A percentile compares a stretch with the other conserved stretches of the same genome.
phyloP scores from a whole-genome alignment of 768 basidiomycete genomes.

The Podaxis sp. region DNA sequence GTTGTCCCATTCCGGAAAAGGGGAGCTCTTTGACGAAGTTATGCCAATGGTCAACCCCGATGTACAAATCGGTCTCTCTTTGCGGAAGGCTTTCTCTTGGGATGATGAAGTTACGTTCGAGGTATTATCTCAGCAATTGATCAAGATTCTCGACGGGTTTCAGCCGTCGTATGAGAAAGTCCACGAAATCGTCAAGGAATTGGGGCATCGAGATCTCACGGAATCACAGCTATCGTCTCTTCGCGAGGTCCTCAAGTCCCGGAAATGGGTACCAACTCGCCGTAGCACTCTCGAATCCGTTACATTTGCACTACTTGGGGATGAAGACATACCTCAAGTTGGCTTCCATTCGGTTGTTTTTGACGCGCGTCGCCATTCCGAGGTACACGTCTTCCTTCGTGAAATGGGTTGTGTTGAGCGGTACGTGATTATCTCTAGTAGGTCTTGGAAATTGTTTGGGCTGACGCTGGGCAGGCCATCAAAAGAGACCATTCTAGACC shows the following conservation, averaged over 20 bases:
- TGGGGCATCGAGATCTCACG: conserved; percentile 25
- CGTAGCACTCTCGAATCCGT: conserved; percentile 18
- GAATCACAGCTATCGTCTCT: conserved; percentile 21
- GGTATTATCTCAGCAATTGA: conserved; percentile 35
- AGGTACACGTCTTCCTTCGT: conserved; percentile 24
- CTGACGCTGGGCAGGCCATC: conserved; percentile 29
- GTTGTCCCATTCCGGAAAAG: conserved; percentile 18
- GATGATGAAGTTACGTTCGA: conserved; percentile 30
- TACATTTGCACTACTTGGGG: conserved; percentile 24
- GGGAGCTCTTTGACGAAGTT: conserved; percentile 39
- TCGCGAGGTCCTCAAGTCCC: conserved; percentile 16
- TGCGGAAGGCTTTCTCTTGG: conserved; percentile 40
- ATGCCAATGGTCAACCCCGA: conserved; percentile 30
- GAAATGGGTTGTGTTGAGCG: conserved; percentile 39
- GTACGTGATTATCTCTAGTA: conserved; percentile 24
- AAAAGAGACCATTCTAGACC: conserved; percentile 24
- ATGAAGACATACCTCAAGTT: conserved; percentile 18
- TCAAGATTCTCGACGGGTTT: conserved; percentile 19
- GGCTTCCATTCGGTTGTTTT: conserved; percentile 29
- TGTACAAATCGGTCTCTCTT: conserved; percentile 25
- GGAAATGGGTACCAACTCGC: conserved; percentile 36
- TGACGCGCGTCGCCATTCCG: conserved; percentile 18
- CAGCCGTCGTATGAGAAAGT: conserved; percentile 18
- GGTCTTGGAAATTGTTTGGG: not conserved
- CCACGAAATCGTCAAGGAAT: conserved; percentile 29